Evolutionary conservation across 2,329 filamentous ascomycete species (phyloP).

Genomic region (Plectosphaerella cucumerina): DNA sequence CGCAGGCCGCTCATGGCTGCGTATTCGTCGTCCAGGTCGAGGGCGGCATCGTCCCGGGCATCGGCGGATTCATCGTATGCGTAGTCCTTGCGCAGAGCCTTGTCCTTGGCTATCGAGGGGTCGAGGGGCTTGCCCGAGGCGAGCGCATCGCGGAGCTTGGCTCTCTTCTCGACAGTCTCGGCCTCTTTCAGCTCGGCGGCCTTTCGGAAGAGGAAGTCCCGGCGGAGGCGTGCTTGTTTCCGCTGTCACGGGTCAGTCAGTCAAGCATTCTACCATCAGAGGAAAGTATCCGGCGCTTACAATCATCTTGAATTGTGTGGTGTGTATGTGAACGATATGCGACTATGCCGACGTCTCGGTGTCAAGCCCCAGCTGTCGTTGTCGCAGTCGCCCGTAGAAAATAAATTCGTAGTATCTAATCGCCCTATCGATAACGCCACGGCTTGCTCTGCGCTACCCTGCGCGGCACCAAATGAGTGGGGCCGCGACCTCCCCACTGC

Average conservation of each 20-base stretch:
- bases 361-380: too few relatives aligned
- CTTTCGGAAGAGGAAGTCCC: slow-evolving; percentile 74
- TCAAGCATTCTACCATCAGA: neutral
- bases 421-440: too few relatives aligned
- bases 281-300: neutral
- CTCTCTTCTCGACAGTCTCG: slow-evolving; percentile 86
- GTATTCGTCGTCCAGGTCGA: slow-evolving; percentile 86
- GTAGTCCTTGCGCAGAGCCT: slow-evolving; percentile 77
- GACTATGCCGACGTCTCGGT: too few relatives aligned
- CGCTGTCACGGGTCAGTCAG: slow-evolving; percentile 22
- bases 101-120: slow-evolving; percentile 80
- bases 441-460: too few relatives aligned
- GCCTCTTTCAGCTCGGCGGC: slow-evolving; percentile 85
- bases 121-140: slow-evolving; percentile 86
- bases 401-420: too few relatives aligned
- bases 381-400: too few relatives aligned
- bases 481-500: too few relatives aligned
- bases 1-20: slow-evolving; percentile 84
- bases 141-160: slow-evolving; percentile 79
- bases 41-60: slow-evolving; percentile 60
- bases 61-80: slow-evolving; percentile 88
- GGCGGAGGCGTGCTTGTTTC: slow-evolving; percentile 36
- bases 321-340: too few relatives aligned
- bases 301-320: neutral
- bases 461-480: too few relatives aligned